Evolutionary conservation across 371 early-diverging fungal species (phyloP).

Genomic region (Basidiobolus meristosporus): DNA sequence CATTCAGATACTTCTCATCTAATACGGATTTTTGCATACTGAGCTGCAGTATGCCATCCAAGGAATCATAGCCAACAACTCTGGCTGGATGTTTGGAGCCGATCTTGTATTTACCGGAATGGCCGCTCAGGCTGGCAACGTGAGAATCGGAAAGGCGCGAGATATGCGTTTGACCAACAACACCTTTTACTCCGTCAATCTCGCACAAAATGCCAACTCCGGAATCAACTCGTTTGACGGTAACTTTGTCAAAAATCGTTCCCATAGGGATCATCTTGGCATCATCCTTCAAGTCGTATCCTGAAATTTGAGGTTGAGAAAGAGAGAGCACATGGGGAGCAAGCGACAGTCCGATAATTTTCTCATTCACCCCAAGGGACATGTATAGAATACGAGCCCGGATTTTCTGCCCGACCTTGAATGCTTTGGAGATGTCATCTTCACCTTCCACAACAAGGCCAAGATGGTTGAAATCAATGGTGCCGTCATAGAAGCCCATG

Average conservation of each 20-base stretch:
- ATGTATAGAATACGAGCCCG: constrained; percentile 41
- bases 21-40: constrained; percentile 52
- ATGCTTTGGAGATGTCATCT: constrained; percentile 19
- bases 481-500: constrained; percentile 43
- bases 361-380: constrained; percentile 24
- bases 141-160: constrained; percentile 52
- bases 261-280: constrained; percentile 25
- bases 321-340: constrained; percentile 10
- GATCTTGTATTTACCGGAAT: constrained; percentile 31
- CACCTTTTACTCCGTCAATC: constrained; percentile 16
- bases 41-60: constrained; percentile 47
- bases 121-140: constrained; percentile 13
- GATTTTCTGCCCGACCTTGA: constrained; percentile 25
- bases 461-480: constrained; percentile 31
- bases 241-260: constrained; percentile 26
- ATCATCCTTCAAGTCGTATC: constrained; percentile 4
- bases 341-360: constrained; percentile 36
- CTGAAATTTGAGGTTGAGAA: constrained; percentile 10
- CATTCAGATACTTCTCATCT: constrained; percentile 38
- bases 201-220: constrained; percentile 28
- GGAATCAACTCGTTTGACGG: constrained; percentile 28
- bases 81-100: constrained; percentile 55
- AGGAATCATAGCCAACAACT: constrained; percentile 54
- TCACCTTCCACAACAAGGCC: constrained; percentile 9
- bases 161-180: constrained; percentile 13